These are phyloP conservation scores for Diophrys sp. DNA, from an alignment of 73 alveolate species.

Conservation along the genomic window DNA sequence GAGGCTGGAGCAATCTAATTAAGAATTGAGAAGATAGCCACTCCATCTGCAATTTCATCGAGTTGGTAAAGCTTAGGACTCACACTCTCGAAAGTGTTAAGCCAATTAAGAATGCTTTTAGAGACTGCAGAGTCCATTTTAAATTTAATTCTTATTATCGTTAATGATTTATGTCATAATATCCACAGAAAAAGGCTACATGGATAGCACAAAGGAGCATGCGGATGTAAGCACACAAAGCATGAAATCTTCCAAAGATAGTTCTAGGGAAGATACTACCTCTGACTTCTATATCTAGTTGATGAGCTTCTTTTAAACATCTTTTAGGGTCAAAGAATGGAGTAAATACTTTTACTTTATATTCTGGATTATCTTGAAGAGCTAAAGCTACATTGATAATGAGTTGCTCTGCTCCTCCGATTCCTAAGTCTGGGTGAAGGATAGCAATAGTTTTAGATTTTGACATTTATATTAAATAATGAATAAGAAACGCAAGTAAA, in stretches of 20 bases:
- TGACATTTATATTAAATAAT: no score
- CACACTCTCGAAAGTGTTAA: no score
- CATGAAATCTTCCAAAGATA: constrained; percentile 82
- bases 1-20: no score
- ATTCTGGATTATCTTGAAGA: constrained; percentile 83
- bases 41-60: no score
- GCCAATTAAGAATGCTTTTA: no score
- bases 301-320: constrained; percentile 89
- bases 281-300: constrained; percentile 88
- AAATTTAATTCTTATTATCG: no score
- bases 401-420: constrained; percentile 98
- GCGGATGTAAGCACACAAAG: constrained; percentile 92
- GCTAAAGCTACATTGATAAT: constrained; percentile 94
- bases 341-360: constrained; percentile 88
- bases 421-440: constrained; percentile 97
- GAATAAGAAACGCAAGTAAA: no score
- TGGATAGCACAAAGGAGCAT: constrained; percentile 90
- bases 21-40: no score
- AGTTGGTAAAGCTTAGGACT: no score
- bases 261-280: constrained; percentile 88
- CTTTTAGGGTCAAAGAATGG: constrained; percentile 93
- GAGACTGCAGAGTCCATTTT: no score
- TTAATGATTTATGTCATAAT: no score
- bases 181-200: constrained; percentile 87
- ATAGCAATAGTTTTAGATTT: constrained; percentile 40